Conservation (phyloP, 306 rosid species). For the Lathyrus sativus region DNA sequence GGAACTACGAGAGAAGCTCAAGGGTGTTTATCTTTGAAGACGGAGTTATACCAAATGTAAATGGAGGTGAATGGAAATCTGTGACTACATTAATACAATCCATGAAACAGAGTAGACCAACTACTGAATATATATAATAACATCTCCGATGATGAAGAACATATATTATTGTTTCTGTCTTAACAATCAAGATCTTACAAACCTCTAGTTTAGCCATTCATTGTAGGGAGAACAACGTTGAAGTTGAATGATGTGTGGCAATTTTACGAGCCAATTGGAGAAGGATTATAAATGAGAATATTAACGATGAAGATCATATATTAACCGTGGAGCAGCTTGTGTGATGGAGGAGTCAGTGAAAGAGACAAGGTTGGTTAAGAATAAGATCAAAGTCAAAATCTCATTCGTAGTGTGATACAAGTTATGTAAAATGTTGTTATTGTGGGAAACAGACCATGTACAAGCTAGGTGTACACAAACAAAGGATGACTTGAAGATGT, state of each 20-base stretch:
- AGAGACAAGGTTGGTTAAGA: neutral
- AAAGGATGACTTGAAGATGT: neutral
- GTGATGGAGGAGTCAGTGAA: neutral
- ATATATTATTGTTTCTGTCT: neutral
- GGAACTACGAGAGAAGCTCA: neutral
- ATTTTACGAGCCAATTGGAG: neutral
- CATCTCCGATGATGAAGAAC: neutral
- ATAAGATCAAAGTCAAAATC: neutral
- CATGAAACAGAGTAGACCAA: neutral
- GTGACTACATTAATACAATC: neutral
- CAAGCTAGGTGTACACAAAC: neutral
- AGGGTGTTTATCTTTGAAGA: neutral
- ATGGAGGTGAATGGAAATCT: neutral
- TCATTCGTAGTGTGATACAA: neutral
- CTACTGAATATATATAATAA: neutral
- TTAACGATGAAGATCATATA: neutral
- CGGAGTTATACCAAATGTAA: neutral
- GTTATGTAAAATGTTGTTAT: neutral
- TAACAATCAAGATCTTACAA: neutral
- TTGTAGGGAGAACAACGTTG: neutral
- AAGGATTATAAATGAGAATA: neutral
- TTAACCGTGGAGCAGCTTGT: neutral
- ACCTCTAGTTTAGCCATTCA: neutral
- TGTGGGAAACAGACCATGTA: neutral
- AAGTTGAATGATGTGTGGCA: neutral